Base-by-base conservation (phyloP, 129 eudicot species). In the Deinandra increscens region DNA sequence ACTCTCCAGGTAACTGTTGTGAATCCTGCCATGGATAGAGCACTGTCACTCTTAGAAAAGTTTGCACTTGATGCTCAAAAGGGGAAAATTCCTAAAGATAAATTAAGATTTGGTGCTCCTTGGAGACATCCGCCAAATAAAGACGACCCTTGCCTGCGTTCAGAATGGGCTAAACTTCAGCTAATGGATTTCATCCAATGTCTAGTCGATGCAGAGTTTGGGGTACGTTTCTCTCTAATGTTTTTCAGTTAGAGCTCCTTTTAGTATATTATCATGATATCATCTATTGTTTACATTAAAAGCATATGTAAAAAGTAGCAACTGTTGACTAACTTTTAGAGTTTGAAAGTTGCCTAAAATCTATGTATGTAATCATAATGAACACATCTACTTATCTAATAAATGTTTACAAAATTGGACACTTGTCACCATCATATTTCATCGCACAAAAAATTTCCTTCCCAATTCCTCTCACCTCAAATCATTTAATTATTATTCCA, bases 21-120 rank as follows among this genome's bases (percentile, higher is more conserved):
- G 20, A 87, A 93, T 85, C 98, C 97, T 73, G 90, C 96, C 62
- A 86, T 93, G 95, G 95, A 89, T 63, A 87, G 82, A 81, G 98
- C 95, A 39, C 50, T 85, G 53, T 78, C 76, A 65, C 76, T 89
- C 39, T 68, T 93, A 80, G 79, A 89, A 74, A 87, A 87, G 66
- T 87, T 93, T 73, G 97, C 95, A 36, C 23, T 65, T 72, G 97
- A 93, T 89, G 90, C 95, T 73, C 84, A 69, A 45, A 83, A 70
- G 45, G 97, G 98, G 19, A 87, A 73, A 78, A 71, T 93, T 49
- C 74, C 92, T 12, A 80, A 85, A 76, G 95, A 93, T 82, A 84
- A 66, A 66, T 80, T 89, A 78, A 80, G 97, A 20, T 89, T 93
- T 80, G 98, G 98, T 66, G 92, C 98, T 72, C 95, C 98, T 46